phyloP scores from a whole-genome alignment of 2,329 filamentous ascomycete genomes.

The Pseudogymnoascus sp. region DNA sequence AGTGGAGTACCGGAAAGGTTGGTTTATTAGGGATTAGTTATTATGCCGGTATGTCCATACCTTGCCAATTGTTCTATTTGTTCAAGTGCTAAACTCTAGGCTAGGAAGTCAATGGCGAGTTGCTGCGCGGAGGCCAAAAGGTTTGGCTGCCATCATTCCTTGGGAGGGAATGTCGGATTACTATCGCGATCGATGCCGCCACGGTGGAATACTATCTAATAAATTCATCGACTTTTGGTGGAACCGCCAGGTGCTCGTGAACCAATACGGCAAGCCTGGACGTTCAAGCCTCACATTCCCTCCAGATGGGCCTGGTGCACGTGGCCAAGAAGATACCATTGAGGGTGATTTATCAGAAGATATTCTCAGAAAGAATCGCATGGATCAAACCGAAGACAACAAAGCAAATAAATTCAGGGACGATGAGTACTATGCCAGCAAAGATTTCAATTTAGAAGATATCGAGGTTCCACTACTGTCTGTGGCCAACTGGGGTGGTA shows the following conservation, averaged over 20 bases:
- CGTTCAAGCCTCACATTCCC: slow-evolving; percentile 33
- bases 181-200: slow-evolving; percentile 50
- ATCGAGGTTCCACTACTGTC: slow-evolving; percentile 61
- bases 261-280: slow-evolving; percentile 58
- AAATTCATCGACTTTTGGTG: slow-evolving; percentile 58
- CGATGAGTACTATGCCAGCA: slow-evolving; percentile 12
- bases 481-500: slow-evolving; percentile 66
- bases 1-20: slow-evolving; percentile 41
- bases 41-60: slow-evolving; percentile 27
- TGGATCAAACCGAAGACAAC: neutral
- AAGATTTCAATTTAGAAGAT: slow-evolving; percentile 53
- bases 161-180: slow-evolving; percentile 52
- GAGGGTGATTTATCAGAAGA: slow-evolving; percentile 52
- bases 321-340: slow-evolving; percentile 38
- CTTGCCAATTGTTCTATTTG: slow-evolving; percentile 15
- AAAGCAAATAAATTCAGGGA: neutral
- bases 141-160: slow-evolving; percentile 39
- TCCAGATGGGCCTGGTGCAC: slow-evolving; percentile 20
- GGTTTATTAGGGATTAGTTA: slow-evolving; percentile 42
- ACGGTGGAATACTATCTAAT: slow-evolving; percentile 55
- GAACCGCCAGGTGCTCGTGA: slow-evolving; percentile 57
- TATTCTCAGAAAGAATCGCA: slow-evolving; percentile 41
- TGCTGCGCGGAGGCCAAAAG: slow-evolving; percentile 29
- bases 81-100: slow-evolving; percentile 16
- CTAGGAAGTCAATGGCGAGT: neutral